Conservation (phyloP, 306 rosid species). For the Vachellia collinsii region DNA sequence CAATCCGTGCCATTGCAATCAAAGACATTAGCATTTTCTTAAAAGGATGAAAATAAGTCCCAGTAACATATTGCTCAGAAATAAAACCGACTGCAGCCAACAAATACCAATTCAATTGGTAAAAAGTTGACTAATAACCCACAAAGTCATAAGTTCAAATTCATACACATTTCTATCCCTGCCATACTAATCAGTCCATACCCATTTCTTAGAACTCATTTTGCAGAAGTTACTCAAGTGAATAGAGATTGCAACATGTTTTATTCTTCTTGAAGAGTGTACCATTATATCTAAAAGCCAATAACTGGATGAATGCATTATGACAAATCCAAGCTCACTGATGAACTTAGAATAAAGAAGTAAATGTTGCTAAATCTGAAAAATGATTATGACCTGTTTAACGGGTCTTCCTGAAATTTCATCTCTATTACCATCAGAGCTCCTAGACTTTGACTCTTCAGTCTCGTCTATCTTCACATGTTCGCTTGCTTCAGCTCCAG, state of each 20-base stretch:
- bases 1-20: not conserved
- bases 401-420: slow-evolving; percentile 55
- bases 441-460: slow-evolving; percentile 42
- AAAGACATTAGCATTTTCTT: not conserved
- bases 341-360: too few species aligned
- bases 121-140: too few species aligned
- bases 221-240: too few species aligned
- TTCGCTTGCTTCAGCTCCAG: slow-evolving; percentile 38
- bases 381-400: slow-evolving; percentile 57
- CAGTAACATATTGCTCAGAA: not conserved
- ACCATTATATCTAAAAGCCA: too few species aligned
- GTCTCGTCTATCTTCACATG: slow-evolving; percentile 36
- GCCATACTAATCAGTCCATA: not conserved
- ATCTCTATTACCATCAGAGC: slow-evolving; percentile 48
- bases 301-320: too few species aligned
- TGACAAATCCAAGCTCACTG: too few species aligned
- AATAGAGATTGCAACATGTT: too few species aligned
- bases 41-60: not conserved
- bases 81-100: too few species aligned
- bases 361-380: slow-evolving; percentile 9
- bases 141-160: too few species aligned
- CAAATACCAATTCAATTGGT: too few species aligned
- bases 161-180: too few species aligned
- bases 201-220: not conserved
- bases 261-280: too few species aligned